Evolutionary conservation across 2,329 filamentous ascomycete genomes (phyloP), one percentile per base, ranked within the genome.

Genomic region (Phialocephala subalpina): DNA sequence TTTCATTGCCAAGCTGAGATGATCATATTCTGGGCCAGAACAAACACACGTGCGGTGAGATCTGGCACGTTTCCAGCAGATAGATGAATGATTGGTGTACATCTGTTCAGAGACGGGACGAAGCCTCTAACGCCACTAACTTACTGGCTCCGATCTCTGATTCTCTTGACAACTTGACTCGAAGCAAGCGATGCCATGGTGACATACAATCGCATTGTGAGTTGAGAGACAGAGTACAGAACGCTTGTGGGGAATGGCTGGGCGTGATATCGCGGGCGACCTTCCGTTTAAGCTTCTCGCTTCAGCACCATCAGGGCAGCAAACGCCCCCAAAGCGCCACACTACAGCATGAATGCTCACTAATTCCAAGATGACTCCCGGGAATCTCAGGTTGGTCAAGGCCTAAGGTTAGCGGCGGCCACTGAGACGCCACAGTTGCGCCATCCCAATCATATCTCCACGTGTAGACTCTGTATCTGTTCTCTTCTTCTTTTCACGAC

Each of bases 271-370:
- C 7, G 3, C 8, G 16, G 20, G 45, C 45, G 45, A 49, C n/a
- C n/a, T 49, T 49, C 45, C 45, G 20, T 49, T 49, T 49, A 49
- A 49, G 45, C 45, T 49, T 25, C 1, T 25, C 45, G n/a, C 45
- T 49, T 49, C 45, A 25, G 45, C 16, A 42, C 16, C 29, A 4
- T 33, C 29, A 33, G 29, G n/a, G n/a, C 4, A 22, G n/a, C 45
- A 25, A 25, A 49, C n/a, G 45, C 45, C n/a, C n/a, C 4, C 18
- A 25, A 12, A 25, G 14, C 45, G 45, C 45, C 45, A 49, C 45
- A 49, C 22, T n/a, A 12, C 45, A 4, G 45, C 45, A 49, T n/a
- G 11, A 20, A 20, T 49, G 45, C 12, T 12, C 11, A 18, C 36
- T 40, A 16, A 40, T n/a, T 40, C 36, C 11, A 40, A 3, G 18